Base-by-base conservation (phyloP, 805 yeast genomes). In the Dipodascus geniculatus region DNA sequence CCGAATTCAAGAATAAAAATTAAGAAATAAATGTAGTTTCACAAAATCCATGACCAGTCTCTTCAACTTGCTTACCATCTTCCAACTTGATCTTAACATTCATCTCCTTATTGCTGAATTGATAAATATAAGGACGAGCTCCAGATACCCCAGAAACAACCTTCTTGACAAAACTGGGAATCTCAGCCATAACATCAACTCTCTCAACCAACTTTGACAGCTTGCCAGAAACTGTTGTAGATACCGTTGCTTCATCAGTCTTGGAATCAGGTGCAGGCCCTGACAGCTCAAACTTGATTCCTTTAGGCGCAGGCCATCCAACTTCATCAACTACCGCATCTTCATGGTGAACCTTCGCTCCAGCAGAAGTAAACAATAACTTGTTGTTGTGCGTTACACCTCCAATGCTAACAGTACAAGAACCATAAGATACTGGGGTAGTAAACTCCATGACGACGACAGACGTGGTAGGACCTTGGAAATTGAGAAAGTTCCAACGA, bases 121-220 rank as follows among this genome's bases (percentile, higher is more conserved):
- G 98, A 71, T 90, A 93, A 63, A 93, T 91, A 73, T 80, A 91
- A n/a, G 99, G 99, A 67, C 85, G 87, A 23, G 98, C 83, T 51
- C 98, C 99, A 16, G 93, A 93, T 53, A 91, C 95, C 55, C 96
- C 96, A 57, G 90, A 81, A 49, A 87, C 98, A 55, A 93, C 85
- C 62, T 83, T 85, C 72, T 91, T 93, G 60, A 93, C 95, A 70
- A 93, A 89, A 58, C 80, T 83, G 23, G 99, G 99, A 55, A 93
- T 83, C 71, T 93, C 98, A 51, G 89, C 87, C 97, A 93, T 89
- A 56, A 93, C 98, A 70, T 93, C 99, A 55, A 93, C 90, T 66
- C 98, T 82, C 72, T 88, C 97, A 52, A 87, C 81, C 56, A 87
- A 70, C 49, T 75, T 72, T 17, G 67, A 66, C 60, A 91, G 75